These are phyloP conservation scores for Hyaloperonospora arabidopsidis DNA, from an alignment of 352 stramenopile species.

Conservation along the genomic window DNA sequence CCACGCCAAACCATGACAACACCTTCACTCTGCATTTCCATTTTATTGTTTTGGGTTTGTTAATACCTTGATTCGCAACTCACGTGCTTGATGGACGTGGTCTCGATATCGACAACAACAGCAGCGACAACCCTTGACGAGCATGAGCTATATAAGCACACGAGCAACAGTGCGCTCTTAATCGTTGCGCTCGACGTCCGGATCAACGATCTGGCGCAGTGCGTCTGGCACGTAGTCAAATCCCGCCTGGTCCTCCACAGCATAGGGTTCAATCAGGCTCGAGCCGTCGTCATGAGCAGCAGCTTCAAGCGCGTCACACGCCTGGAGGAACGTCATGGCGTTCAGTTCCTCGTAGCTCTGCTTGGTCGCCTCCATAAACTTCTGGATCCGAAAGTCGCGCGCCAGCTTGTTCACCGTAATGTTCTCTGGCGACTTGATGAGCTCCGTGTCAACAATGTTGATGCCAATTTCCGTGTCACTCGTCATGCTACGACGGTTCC, in stretches of 20 bases:
- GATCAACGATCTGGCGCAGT: constrained; percentile 35
- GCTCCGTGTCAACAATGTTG: constrained; percentile 42
- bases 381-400: constrained; percentile 42
- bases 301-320: constrained; percentile 23
- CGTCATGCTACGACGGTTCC: constrained; percentile 85
- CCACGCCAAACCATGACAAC: too few species aligned
- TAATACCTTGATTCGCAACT: too few species aligned
- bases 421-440: constrained; percentile 27
- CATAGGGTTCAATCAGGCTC: constrained; percentile 34
- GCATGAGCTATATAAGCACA: too few species aligned
- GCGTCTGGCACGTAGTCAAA: constrained; percentile 33
- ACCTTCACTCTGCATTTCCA: too few species aligned
- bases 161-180: too few species aligned
- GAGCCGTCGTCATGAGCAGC: constrained; percentile 20
- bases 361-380: constrained; percentile 45
- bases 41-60: too few species aligned
- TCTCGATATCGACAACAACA: too few species aligned
- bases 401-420: constrained; percentile 39
- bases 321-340: constrained; percentile 27
- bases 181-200: neutral
- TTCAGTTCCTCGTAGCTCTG: constrained; percentile 31
- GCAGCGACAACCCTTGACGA: too few species aligned
- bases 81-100: too few species aligned
- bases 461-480: constrained; percentile 58
- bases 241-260: constrained; percentile 22